Conservation (phyloP, 2,329 filamentous ascomycete genomes). For the Pseudogymnoascus sp. region DNA sequence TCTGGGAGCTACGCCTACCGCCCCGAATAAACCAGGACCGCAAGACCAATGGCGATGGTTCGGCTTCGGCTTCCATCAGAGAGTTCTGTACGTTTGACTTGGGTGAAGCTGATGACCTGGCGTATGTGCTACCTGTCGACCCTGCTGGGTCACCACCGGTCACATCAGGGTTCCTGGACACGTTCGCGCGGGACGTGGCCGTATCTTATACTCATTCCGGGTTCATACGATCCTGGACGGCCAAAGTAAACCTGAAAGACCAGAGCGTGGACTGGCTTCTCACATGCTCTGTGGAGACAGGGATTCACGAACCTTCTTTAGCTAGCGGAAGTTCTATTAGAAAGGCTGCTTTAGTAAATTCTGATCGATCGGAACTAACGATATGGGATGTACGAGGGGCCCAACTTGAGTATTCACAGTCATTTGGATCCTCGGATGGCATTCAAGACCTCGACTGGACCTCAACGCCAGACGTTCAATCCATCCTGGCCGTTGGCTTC, state of each 20-base stretch:
- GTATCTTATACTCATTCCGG: constrained; percentile 75
- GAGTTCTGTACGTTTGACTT: constrained; percentile 69
- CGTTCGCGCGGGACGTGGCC: constrained; percentile 78
- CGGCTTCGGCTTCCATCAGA: constrained; percentile 37
- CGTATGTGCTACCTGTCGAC: constrained; percentile 72
- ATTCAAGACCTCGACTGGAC: constrained; percentile 92
- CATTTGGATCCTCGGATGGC: constrained; percentile 62
- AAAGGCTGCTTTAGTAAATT: constrained; percentile 77
- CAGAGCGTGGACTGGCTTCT: constrained; percentile 69
- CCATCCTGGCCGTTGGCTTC: constrained; percentile 86
- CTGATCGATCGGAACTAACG: constrained; percentile 63
- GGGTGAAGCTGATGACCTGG: constrained; percentile 48
- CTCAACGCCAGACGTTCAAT: constrained; percentile 80
- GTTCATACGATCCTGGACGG: constrained; percentile 76
- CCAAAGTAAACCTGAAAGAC: constrained; percentile 56
- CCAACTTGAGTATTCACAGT: constrained; percentile 72
- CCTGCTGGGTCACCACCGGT: constrained; percentile 68
- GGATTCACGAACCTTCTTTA: constrained; percentile 62
- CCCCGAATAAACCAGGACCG: constrained; percentile 30
- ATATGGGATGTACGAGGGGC: constrained; percentile 86
- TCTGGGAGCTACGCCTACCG: constrained; percentile 69
- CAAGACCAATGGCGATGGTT: constrained; percentile 30
- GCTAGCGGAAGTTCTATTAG: constrained; percentile 80
- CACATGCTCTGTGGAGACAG: constrained; percentile 75
- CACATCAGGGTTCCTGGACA: constrained; percentile 72